Evolutionary conservation across 768 basidiomycete species (phyloP), one percentile per base, ranked within the genome.

Genomic region (Tricholoma bakamatsutake): DNA sequence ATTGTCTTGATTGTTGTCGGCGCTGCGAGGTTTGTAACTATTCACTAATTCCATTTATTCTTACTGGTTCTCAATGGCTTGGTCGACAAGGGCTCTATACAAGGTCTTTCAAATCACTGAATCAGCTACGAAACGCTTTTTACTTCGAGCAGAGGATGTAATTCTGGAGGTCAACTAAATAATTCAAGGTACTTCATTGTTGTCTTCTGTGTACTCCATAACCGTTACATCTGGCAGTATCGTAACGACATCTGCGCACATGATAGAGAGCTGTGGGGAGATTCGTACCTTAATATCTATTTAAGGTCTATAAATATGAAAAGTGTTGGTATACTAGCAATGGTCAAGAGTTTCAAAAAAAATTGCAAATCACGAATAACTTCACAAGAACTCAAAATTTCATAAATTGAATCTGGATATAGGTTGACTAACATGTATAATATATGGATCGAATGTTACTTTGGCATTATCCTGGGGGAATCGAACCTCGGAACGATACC

Each of bases 111-210:
- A 73, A 53, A 64, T 85, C 31, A 90, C 87, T 1, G 77, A 87
- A 64, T 72, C 65, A 34, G 63, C 80, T 31, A 79, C 85, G 1
- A 82, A 85, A 63, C 76, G 81, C 21, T 53, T 87, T 18, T 73
- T 92, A 33, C 73, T 82, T 8, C 81, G 85, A 31, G 89, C 89
- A 4, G 90, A 92, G 65, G 85, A 90, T 67, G 85, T 83, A 2
- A 91, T 92, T 57, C 72, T 92, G 34, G 90, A 92, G 68, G 90
- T 91, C 52, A 77, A 76, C 59, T 81, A 67, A 74, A 13, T 15
- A 24, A 24, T 17, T 7, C 15, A n/a, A 46, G 24, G 28, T 17
- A 47, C 7, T 47, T 9, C 8, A 30, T 8, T 6, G 11, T 27
- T 45, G 24, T 45, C 1, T 12, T 27, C 12, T 13, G 21, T 45